phyloP scores from a whole-genome alignment of 1,139 yeast genomes.

The Kodamaea plutei region DNA sequence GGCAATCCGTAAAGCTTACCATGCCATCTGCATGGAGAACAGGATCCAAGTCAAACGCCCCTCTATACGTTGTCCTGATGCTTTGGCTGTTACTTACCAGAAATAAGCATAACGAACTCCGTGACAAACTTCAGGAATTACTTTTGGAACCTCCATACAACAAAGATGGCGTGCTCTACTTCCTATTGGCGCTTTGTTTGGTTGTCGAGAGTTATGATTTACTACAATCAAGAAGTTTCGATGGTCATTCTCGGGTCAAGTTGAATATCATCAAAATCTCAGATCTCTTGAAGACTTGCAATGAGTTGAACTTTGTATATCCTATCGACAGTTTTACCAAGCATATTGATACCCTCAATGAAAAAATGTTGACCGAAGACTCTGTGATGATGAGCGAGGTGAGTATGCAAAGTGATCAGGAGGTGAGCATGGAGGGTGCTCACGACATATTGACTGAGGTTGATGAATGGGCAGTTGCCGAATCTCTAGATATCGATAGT shows the following conservation, averaged over 20 bases:
- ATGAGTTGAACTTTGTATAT: constrained; percentile 24
- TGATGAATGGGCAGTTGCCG: too few relatives aligned
- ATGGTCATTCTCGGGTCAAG: too few relatives aligned
- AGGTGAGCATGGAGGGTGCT: too few relatives aligned
- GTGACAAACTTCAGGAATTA: constrained; percentile 34
- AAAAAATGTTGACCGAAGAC: too few relatives aligned
- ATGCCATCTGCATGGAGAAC: constrained; percentile 40
- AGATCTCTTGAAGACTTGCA: constrained; percentile 25
- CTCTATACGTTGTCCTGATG: constrained; percentile 33
- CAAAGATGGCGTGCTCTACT: constrained; percentile 40
- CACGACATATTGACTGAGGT: too few relatives aligned
- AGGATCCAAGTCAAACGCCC: constrained; percentile 35
- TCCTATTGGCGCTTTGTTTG: constrained; percentile 27
- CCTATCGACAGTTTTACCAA: too few relatives aligned
- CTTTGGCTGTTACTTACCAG: constrained; percentile 33
- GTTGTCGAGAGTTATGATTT: constrained; percentile 17
- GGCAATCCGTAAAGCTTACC: constrained; percentile 1
- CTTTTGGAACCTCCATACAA: constrained; percentile 44
- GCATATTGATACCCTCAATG: too few relatives aligned
- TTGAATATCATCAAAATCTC: constrained; percentile 18
- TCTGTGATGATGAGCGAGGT: too few relatives aligned
- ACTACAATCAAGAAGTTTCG: too few relatives aligned
- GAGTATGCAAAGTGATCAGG: too few relatives aligned
- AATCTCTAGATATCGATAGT: too few relatives aligned
- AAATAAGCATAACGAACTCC: constrained; percentile 23